A percentile compares a stretch with the other conserved stretches of the same genome.
Evolutionary conservation across 2,329 filamentous ascomycete genomes (phyloP).

Genomic region (Trichoderma sp.): DNA sequence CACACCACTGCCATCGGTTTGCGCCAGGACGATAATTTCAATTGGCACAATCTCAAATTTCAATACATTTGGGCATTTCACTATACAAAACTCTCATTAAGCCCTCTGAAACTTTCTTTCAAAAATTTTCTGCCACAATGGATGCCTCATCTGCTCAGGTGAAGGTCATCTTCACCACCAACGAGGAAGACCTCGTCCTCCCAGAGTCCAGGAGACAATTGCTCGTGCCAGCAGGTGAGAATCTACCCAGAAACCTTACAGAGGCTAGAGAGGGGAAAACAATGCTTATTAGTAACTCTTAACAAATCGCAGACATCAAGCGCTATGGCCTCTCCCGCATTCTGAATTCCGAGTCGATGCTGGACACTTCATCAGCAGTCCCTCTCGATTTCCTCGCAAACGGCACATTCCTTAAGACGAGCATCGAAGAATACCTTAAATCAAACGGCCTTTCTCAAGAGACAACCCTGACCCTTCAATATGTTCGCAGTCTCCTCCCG

Average conservation of each 20-base stretch:
- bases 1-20: neutral
- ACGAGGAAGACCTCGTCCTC: conserved; percentile 61
- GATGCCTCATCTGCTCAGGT: conserved; percentile 54
- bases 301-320: conserved; percentile 57
- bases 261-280: neutral
- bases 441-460: conserved; percentile 86
- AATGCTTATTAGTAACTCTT: neutral
- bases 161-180: conserved; percentile 68
- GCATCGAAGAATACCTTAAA: conserved; percentile 86
- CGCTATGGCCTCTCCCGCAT: conserved; percentile 71
- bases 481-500: conserved; percentile 87
- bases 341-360: conserved; percentile 72
- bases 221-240: conserved; percentile 60
- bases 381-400: conserved; percentile 96
- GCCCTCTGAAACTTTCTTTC: neutral
- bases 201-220: conserved; percentile 63
- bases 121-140: conserved; percentile 30
- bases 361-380: conserved; percentile 64
- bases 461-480: conserved; percentile 84
- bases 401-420: conserved; percentile 85
- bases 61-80: neutral
- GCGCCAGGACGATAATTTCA: neutral
- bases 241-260: neutral
- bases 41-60: neutral
- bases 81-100: neutral